phyloP scores from a whole-genome alignment of 306 rosid species.

The Prunus campanulata region DNA sequence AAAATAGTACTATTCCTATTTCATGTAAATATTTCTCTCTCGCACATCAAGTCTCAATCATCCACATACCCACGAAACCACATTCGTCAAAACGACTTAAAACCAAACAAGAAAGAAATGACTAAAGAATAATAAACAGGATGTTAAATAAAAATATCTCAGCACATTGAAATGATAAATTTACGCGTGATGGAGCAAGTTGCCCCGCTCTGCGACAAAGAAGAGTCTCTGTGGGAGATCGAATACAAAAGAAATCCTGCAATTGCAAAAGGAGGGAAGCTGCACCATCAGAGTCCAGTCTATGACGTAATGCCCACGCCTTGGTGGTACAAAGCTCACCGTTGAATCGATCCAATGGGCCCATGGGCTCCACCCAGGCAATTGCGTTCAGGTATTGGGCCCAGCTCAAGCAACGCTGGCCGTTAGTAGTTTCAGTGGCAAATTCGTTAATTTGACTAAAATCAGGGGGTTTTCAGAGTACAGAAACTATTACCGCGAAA shows the following conservation, averaged over 20 bases:
- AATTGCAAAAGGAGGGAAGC: too few relatives aligned
- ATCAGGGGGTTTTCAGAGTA: neutral
- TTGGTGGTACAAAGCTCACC: slow-evolving; percentile 14
- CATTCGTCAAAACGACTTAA: neutral
- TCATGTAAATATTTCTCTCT: too few relatives aligned
- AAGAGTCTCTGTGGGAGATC: slow-evolving; percentile 10
- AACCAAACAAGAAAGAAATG: neutral
- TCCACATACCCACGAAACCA: neutral
- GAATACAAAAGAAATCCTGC: neutral
- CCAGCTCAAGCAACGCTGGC: slow-evolving; percentile 5
- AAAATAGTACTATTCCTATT: accelerated
- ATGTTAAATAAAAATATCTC: neutral
- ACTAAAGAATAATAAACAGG: neutral
- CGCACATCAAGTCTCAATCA: neutral
- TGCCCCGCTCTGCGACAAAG: neutral
- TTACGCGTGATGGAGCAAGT: neutral
- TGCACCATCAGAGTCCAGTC: neutral
- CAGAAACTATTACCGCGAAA: neutral
- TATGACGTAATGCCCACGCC: slow-evolving; percentile 16
- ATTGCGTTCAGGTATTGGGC: neutral
- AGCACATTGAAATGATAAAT: neutral
- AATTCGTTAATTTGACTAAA: neutral
- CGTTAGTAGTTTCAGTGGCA: neutral
- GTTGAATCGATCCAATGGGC: slow-evolving; percentile 19
- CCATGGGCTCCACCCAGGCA: neutral